Evolutionary conservation across 2,329 filamentous ascomycete genomes (phyloP).

Genomic region (Chaetomium strumarium): DNA sequence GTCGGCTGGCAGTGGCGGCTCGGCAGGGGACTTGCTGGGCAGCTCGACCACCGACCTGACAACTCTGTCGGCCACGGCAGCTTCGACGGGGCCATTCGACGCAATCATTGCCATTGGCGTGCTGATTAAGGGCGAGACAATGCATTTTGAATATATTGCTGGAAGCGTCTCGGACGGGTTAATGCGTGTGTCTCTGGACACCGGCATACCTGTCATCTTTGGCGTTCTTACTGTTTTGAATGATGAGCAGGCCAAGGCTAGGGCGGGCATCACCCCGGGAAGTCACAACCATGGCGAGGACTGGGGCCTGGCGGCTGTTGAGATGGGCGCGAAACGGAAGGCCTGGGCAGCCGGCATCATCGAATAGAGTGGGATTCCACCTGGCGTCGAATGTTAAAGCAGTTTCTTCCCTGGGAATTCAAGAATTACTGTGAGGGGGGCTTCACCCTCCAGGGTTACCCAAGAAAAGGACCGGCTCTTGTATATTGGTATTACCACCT

Average conservation of each 20-base stretch:
- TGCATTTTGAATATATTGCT: conserved; percentile 99
- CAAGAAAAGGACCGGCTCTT: conserved; percentile 8
- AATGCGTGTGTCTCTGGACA: conserved; percentile 91
- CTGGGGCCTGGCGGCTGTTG: conserved; percentile 91
- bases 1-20: conserved; percentile 53
- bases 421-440: background rate
- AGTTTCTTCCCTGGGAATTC: background rate
- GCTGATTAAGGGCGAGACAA: conserved; percentile 96
- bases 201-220: conserved; percentile 83
- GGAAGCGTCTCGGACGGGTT: conserved; percentile 86
- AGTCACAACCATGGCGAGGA: conserved; percentile 94
- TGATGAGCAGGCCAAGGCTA: conserved; percentile 79
- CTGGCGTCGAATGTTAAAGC: background rate
- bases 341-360: conserved; percentile 71
- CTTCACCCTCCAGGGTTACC: background rate
- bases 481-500: conserved; percentile 21
- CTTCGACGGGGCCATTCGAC: conserved; percentile 65
- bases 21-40: conserved; percentile 71
- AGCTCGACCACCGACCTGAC: conserved; percentile 63
- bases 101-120: conserved; percentile 93
- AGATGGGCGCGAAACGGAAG: conserved; percentile 82
- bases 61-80: conserved; percentile 35
- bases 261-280: conserved; percentile 65
- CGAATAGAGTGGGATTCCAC: conserved; percentile 29
- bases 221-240: conserved; percentile 83